Percentiles rank a stretch among this genome's conserved stretches.
Conservation (phyloP, 2,329 filamentous ascomycete genomes). For the Cytospora piceae region DNA sequence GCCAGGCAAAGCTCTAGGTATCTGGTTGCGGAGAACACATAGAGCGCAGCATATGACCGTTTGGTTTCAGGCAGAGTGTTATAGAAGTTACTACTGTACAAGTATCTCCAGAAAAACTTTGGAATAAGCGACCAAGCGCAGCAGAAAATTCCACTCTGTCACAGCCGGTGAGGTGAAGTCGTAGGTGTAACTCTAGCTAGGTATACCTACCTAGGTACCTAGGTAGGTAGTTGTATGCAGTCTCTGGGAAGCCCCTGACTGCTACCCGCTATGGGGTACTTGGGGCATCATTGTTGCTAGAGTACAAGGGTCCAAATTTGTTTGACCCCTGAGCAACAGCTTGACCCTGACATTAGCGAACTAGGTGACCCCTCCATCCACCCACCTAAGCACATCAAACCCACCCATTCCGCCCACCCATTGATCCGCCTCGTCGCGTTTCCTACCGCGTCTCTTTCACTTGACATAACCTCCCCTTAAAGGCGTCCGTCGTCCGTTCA, state of each 20-base stretch:
- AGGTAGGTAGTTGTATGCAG: not conserved
- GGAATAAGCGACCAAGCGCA: too few relatives aligned
- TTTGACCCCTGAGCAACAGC: not conserved
- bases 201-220: not conserved
- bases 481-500: constrained; percentile 3
- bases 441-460: constrained; percentile 10
- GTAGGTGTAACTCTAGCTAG: too few relatives aligned
- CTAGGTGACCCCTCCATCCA: constrained; percentile 15
- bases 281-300: not conserved
- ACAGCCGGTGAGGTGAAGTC: not conserved
- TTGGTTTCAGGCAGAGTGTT: not conserved
- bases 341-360: not conserved
- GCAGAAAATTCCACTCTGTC: too few relatives aligned
- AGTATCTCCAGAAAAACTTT: not conserved
- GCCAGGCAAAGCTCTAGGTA: constrained; percentile 58
- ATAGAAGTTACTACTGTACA: not conserved
- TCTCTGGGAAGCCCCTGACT: not conserved
- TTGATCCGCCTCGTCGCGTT: constrained; percentile 17
- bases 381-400: not conserved
- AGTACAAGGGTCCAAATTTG: not conserved
- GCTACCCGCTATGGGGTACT: not conserved
- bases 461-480: constrained; percentile 17
- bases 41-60: not conserved
- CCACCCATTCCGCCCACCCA: not conserved
- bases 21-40: not conserved